Base-by-base conservation (phyloP, 2,329 filamentous ascomycete species). In the Sordariomycetes sp. region DNA sequence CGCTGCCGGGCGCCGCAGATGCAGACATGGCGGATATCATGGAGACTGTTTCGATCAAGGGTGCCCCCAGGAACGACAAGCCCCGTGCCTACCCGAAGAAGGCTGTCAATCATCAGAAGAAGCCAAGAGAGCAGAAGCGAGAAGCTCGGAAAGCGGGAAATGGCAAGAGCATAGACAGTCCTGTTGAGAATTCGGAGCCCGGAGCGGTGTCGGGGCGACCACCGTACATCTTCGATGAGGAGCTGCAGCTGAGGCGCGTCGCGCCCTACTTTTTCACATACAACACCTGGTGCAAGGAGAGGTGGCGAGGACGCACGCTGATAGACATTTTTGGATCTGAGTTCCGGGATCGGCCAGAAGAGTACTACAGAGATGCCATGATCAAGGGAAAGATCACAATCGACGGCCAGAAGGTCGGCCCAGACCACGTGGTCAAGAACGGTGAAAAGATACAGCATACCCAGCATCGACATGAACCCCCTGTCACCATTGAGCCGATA, bases 371-470 rank as follows among this genome's bases (percentile, higher is more conserved):
- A 61, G 64, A 79, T 45, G 86, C 90, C 33, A 93, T 98, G 58
- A 73, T 84, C 51, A 68, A 66, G 4, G 92, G 92, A 26, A 71
- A 74, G 39, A 86, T 98, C 32, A 71, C 74, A 21, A 72, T 96
- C 46, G 92, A 95, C 55, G 82, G 84, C 34, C 78, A 85, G 47
- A 60, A 59, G 15, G 77, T 85, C 4, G 69, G 75, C 1, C 74
- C 80, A 3, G 64, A 80, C 42, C 79, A 86, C 35, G 64, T 82
- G 26, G 68, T 96, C 33, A 81, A 80, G 49, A 96, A 98, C 51
- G 92, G 92, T 42, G 84, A 95, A 51, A 64, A 94, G 36, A 81
- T 98, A 35, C 90, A 85, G 9, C 92, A 98, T 58, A 95, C 87
- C 4, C 71, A 94, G 40, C 92, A 98, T 57, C 82, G 92, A 11